phyloP scores from a whole-genome alignment of 2,329 filamentous ascomycete species.

The Sclerotiophoma versabilis region DNA sequence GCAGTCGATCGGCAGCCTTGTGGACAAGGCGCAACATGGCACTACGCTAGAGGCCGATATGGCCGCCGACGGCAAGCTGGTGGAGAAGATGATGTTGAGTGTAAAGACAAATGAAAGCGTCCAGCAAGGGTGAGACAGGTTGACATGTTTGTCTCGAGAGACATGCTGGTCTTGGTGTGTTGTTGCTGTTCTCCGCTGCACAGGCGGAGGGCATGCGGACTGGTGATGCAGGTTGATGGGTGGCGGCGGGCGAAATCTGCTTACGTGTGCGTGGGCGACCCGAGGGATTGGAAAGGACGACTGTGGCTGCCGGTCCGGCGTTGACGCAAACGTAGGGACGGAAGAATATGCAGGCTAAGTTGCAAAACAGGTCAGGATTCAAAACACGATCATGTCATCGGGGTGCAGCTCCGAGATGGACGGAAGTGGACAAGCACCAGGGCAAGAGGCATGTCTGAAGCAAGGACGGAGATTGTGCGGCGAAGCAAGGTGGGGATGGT shows the following conservation, averaged over 20 bases:
- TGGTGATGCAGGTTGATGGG: constrained; percentile 9
- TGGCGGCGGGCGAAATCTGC: constrained; percentile 18
- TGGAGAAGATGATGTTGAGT: constrained; percentile 1
- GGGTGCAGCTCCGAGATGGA: not conserved
- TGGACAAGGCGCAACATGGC: constrained; percentile 11
- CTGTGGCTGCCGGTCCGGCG: constrained; percentile 25
- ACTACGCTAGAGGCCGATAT: constrained; percentile 19
- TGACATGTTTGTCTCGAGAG: not conserved
- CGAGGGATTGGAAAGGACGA: constrained; percentile 18
- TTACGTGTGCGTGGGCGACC: constrained; percentile 23
- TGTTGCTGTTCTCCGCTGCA: not conserved
- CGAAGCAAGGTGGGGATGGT: constrained; percentile 8
- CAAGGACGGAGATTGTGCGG: constrained; percentile 1
- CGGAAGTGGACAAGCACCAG: not conserved
- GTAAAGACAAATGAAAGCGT: constrained; percentile 10
- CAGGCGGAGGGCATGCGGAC: constrained; percentile 1
- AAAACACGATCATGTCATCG: constrained; percentile 8
- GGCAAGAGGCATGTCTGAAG: not conserved
- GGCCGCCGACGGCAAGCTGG: constrained; percentile 11
- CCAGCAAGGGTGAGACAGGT: constrained; percentile 1
- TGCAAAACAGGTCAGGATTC: not conserved
- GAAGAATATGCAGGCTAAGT: too few species aligned
- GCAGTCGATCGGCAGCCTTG: constrained; percentile 25
- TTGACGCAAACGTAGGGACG: constrained; percentile 7
- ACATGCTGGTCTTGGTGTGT: not conserved